Percentiles rank a stretch among this genome's conserved stretches.
These are phyloP conservation scores for Auriculariales sp. DNA, from an alignment of 768 basidiomycete genomes.

Conservation along the genomic window DNA sequence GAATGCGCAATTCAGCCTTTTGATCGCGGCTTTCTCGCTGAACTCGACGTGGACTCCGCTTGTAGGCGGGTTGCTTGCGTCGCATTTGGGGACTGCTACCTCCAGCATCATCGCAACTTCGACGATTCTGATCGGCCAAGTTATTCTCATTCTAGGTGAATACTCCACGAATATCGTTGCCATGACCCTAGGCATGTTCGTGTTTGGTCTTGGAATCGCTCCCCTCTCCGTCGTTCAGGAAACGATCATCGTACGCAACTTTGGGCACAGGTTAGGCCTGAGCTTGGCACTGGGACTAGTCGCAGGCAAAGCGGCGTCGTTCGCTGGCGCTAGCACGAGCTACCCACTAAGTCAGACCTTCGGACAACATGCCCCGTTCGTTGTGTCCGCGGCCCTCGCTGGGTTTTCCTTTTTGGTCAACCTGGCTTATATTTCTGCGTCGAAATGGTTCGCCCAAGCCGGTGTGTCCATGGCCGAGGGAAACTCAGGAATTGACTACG, in stretches of 20 bases:
- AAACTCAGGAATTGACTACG: slow-evolving; percentile 1
- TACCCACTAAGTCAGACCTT: slow-evolving; percentile 59
- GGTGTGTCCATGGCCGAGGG: too few species aligned
- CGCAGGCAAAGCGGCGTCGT: slow-evolving; percentile 66
- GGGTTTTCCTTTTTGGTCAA: slow-evolving; percentile 55
- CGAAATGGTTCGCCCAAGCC: slow-evolving; percentile 47
- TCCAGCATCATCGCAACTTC: slow-evolving; percentile 65
- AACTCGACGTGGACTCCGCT: slow-evolving; percentile 71
- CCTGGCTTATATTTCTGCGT: slow-evolving; percentile 46
- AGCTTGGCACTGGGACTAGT: slow-evolving; percentile 76
- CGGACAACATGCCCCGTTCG: slow-evolving; percentile 62
- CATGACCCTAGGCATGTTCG: slow-evolving; percentile 64
- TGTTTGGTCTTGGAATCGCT: slow-evolving; percentile 67
- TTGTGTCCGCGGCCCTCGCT: slow-evolving; percentile 48
- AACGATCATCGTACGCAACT: slow-evolving; percentile 72
- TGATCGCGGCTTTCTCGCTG: slow-evolving; percentile 63
- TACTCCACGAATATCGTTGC: slow-evolving; percentile 40
- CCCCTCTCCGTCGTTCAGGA: slow-evolving; percentile 76
- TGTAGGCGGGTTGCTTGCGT: slow-evolving; percentile 57
- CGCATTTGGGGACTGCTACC: slow-evolving; percentile 53
- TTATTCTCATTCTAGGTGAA: slow-evolving; percentile 53
- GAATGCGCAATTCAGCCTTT: slow-evolving; percentile 62
- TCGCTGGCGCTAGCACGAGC: slow-evolving; percentile 57
- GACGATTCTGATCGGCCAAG: slow-evolving; percentile 53
- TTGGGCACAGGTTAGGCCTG: slow-evolving; percentile 56